Evolutionary conservation across 305 asterid species (phyloP).

Genomic region (Fraxinus albicans): DNA sequence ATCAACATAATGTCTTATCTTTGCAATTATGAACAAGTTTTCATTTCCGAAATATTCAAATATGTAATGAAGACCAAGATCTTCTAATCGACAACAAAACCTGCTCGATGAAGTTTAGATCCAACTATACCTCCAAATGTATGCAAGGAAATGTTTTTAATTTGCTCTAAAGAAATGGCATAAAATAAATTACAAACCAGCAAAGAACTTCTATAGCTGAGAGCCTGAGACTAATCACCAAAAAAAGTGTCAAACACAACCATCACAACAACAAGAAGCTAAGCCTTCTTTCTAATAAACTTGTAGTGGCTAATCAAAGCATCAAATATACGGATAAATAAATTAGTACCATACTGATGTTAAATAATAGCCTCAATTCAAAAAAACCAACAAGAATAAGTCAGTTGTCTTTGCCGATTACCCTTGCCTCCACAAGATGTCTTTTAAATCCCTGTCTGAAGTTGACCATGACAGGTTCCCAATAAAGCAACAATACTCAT

Average conservation of each 20-base stretch:
- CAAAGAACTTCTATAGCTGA: background rate
- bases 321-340: background rate
- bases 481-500: constrained; percentile 58
- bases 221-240: background rate
- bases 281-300: background rate
- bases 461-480: constrained; percentile 67
- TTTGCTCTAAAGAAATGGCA: background rate
- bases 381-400: background rate
- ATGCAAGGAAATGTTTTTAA: background rate
- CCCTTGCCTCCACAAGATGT: constrained; percentile 59
- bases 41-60: background rate
- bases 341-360: background rate
- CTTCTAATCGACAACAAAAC: background rate
- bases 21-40: background rate
- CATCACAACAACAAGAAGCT: background rate
- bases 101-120: background rate
- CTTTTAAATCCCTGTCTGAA: constrained; percentile 55
- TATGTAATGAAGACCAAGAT: background rate
- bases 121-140: background rate
- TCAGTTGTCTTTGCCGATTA: constrained; percentile 1
- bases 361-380: background rate
- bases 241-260: background rate
- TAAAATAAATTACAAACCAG: background rate
- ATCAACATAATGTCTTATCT: background rate
- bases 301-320: background rate